These are phyloP conservation scores for Aspergillus sp. DNA, from an alignment of 2,329 filamentous ascomycete genomes.

Conservation along the genomic window DNA sequence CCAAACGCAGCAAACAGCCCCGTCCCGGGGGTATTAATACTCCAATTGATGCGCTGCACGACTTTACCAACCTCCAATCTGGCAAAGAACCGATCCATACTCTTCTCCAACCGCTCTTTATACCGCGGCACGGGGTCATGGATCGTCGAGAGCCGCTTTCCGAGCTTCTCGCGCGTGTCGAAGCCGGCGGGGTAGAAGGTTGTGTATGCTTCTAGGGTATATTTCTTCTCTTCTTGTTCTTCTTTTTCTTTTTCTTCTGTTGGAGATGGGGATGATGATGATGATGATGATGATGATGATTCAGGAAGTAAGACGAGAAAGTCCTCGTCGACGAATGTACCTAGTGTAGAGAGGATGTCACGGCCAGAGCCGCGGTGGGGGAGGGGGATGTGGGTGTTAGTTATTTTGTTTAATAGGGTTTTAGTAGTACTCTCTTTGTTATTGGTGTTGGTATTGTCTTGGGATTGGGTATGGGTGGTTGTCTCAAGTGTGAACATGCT, in stretches of 20 bases:
- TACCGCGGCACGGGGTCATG: slow-evolving; percentile 63
- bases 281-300: slow-evolving; percentile 4
- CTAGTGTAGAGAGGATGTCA: slow-evolving; percentile 49
- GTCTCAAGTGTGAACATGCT: slow-evolving; percentile 49
- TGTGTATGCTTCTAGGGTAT: slow-evolving; percentile 59
- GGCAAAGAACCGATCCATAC: slow-evolving; percentile 65
- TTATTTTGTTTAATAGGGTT: slow-evolving; percentile 50
- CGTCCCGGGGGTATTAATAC: slow-evolving; percentile 38
- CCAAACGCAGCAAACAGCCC: slow-evolving; percentile 45
- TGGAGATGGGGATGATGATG: slow-evolving; percentile 9
- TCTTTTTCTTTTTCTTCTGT: slow-evolving; percentile 19
- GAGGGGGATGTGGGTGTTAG: slow-evolving; percentile 41
- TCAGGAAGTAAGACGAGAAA: slow-evolving; percentile 60
- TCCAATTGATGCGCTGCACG: slow-evolving; percentile 59
- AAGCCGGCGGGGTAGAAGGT: slow-evolving; percentile 62
- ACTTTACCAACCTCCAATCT: slow-evolving; percentile 54
- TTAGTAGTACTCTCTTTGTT: slow-evolving; percentile 8
- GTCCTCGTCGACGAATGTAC: slow-evolving; percentile 59
- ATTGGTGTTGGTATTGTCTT: neutral
- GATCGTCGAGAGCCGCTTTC: slow-evolving; percentile 55
- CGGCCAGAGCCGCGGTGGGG: neutral
- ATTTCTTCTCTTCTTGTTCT: slow-evolving; percentile 42
- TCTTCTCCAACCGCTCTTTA: slow-evolving; percentile 55
- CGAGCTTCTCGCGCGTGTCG: slow-evolving; percentile 57
- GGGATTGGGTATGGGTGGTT: slow-evolving; percentile 9